Conservation (phyloP, 73 alveolate genomes). For the Effrenium voratum region DNA sequence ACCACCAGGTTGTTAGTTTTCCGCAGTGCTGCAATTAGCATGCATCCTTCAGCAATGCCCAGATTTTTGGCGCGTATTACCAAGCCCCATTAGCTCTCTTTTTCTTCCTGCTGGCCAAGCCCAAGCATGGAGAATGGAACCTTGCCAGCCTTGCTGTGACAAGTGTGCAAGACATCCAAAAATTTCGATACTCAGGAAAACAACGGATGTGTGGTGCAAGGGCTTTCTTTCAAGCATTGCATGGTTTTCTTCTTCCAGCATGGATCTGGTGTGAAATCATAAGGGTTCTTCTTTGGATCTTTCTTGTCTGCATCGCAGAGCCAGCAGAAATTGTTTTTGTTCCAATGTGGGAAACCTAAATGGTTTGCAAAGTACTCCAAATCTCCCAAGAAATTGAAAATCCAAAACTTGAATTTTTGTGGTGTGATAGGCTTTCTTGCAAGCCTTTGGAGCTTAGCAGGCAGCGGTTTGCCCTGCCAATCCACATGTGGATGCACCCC, state of each 20-base stretch:
- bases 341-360: not conserved
- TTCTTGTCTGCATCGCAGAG: not conserved
- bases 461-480: constrained; percentile 3
- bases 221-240: constrained; percentile 25
- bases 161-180: constrained; percentile 18
- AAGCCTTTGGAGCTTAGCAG: not conserved
- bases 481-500: not conserved
- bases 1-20: not conserved
- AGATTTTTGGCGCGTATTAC: not conserved
- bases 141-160: constrained; percentile 44
- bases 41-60: constrained; percentile 20
- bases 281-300: not conserved
- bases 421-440: constrained; percentile 39
- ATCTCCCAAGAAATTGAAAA: constrained; percentile 19
- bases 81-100: not conserved
- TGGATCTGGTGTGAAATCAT: not conserved
- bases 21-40: not conserved
- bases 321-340: not conserved
- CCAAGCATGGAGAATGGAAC: constrained; percentile 8
- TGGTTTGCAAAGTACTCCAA: not conserved
- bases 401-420: not conserved
- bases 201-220: constrained; percentile 1
- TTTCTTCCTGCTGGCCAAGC: not conserved
- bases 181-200: not conserved
- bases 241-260: not conserved